These are phyloP conservation scores for Sistotremastrum niveocremeum DNA, from an alignment of 768 basidiomycete species.

Conservation along the genomic window DNA sequence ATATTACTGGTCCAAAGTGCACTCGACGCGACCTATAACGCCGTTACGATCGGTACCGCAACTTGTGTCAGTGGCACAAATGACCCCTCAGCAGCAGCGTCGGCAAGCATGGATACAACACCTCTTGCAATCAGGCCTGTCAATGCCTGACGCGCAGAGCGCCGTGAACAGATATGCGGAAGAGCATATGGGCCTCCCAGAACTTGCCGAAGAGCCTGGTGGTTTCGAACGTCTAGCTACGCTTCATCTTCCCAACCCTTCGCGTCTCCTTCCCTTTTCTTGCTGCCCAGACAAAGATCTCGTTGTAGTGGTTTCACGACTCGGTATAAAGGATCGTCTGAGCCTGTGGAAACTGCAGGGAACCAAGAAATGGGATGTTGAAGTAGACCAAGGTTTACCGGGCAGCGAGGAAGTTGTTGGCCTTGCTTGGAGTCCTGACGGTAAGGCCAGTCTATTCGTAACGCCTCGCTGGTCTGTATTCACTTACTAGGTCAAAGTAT, in stretches of 20 bases:
- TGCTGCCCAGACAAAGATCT: constrained; percentile 84
- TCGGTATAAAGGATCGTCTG: constrained; percentile 55
- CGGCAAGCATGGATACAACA: too few species aligned
- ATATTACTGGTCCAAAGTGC: too few species aligned
- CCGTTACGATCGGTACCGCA: too few species aligned
- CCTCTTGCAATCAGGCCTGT: too few species aligned
- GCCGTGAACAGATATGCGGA: too few species aligned
- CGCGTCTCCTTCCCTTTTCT: constrained; percentile 45
- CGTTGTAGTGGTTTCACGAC: constrained; percentile 48
- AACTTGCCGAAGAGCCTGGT: too few species aligned
- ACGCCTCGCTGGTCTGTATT: constrained; percentile 1
- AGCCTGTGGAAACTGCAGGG: constrained; percentile 76
- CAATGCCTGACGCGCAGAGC: too few species aligned
- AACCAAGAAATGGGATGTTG: constrained; percentile 70
- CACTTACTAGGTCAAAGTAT: constrained; percentile 45
- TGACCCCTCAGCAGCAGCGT: too few species aligned
- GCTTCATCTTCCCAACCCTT: constrained; percentile 40
- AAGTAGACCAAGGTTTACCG: constrained; percentile 29
- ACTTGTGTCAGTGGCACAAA: too few species aligned
- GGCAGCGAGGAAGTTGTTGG: constrained; percentile 39
- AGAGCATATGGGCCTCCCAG: too few species aligned
- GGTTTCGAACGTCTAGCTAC: constrained; percentile 26
- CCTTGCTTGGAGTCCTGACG: constrained; percentile 74
- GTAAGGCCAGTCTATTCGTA: constrained; percentile 24
- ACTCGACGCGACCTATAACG: too few species aligned